Evolutionary conservation across 73 alveolate species (phyloP).

Genomic region (Stentor roeselii): DNA sequence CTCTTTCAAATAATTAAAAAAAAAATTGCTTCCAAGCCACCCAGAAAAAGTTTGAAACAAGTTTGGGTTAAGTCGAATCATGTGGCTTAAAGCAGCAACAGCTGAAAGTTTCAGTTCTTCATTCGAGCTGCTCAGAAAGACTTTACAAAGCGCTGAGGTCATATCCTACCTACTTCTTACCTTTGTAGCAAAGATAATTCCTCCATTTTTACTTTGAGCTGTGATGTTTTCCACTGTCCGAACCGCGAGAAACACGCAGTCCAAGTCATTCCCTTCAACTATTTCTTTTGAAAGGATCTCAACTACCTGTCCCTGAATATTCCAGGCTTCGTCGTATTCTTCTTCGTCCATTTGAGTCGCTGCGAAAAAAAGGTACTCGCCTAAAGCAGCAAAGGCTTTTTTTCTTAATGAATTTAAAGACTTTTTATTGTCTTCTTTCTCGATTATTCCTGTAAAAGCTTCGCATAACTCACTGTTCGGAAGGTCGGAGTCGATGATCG

Average conservation of each 20-base stretch:
- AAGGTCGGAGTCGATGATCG: slow-evolving; percentile 91
- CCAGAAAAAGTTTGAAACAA: slow-evolving; percentile 38
- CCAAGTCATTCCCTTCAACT: slow-evolving; percentile 72
- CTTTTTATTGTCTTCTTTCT: slow-evolving; percentile 16
- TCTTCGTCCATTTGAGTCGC: slow-evolving; percentile 98
- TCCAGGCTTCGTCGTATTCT: slow-evolving; percentile 85
- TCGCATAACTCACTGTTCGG: not conserved
- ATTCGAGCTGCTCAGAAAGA: slow-evolving; percentile 37
- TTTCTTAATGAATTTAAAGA: slow-evolving; percentile 46
- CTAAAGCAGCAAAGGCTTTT: slow-evolving; percentile 97
- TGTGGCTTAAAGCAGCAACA: slow-evolving; percentile 65
- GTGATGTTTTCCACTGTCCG: slow-evolving; percentile 94
- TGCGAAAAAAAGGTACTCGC: slow-evolving; percentile 97
- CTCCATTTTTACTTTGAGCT: slow-evolving; percentile 69
- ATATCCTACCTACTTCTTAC: slow-evolving; percentile 36
- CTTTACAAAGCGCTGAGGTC: slow-evolving; percentile 38
- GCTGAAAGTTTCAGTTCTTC: slow-evolving; percentile 64
- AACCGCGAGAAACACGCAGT: slow-evolving; percentile 85
- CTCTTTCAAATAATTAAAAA: slow-evolving; percentile 50
- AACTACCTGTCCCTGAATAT: slow-evolving; percentile 63
- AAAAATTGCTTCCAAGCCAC: not conserved
- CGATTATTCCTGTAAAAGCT: not conserved
- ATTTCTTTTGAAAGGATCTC: slow-evolving; percentile 62
- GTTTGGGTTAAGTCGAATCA: slow-evolving; percentile 53
- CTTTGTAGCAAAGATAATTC: slow-evolving; percentile 68